phyloP scores from a whole-genome alignment of 2,329 filamentous ascomycete species.

The Stagonosporopsis rhizophila region DNA sequence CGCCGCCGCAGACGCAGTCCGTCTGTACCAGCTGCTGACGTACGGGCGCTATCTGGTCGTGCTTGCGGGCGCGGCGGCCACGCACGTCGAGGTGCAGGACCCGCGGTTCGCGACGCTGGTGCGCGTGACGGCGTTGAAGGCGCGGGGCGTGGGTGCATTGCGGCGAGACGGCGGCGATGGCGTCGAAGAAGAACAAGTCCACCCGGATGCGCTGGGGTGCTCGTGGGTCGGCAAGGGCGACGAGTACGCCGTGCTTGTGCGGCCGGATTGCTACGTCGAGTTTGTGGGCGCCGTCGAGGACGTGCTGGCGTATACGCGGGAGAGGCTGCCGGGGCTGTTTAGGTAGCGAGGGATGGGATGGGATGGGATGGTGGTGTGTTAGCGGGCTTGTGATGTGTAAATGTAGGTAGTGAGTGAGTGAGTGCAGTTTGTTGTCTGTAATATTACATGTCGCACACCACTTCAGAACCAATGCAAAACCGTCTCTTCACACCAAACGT shows the following conservation, averaged over 20 bases:
- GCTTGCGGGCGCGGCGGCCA: not conserved
- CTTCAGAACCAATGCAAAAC: too few relatives aligned
- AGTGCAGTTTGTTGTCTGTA: too few relatives aligned
- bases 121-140: constrained; percentile 2
- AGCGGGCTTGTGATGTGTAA: too few relatives aligned
- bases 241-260: constrained; percentile 15
- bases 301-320: not conserved
- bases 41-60: constrained; percentile 22
- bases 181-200: not conserved
- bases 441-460: too few relatives aligned
- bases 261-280: constrained; percentile 23
- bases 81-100: not conserved
- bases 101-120: constrained; percentile 6
- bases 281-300: constrained; percentile 1
- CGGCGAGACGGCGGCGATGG: not conserved
- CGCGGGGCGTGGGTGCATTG: constrained; percentile 1
- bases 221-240: constrained; percentile 11
- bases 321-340: constrained; percentile 2
- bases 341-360: not conserved
- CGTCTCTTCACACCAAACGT: too few relatives aligned
- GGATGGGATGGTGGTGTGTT: too few relatives aligned
- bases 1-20: not conserved
- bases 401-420: too few relatives aligned
- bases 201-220: constrained; percentile 5
- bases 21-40: constrained; percentile 17